Evolutionary conservation across 352 stramenopile species (phyloP).

Genomic region (Globisporangium rhizosaccharum): DNA sequence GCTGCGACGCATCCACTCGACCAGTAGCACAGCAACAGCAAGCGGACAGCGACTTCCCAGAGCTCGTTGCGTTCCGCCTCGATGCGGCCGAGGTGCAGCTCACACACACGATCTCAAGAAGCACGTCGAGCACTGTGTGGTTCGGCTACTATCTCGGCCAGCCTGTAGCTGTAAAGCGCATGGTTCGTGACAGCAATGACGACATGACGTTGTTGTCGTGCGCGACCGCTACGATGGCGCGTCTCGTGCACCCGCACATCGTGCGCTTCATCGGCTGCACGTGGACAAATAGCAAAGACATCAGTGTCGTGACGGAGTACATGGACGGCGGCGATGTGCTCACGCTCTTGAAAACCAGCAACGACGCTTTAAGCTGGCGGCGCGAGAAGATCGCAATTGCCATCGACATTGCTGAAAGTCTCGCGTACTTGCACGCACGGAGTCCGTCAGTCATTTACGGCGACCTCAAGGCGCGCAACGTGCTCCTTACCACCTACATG

Average conservation of each 20-base stretch:
- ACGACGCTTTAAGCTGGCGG: slow-evolving; percentile 17
- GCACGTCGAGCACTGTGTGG: slow-evolving; percentile 79
- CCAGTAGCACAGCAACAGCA: neutral
- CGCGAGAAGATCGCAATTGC: slow-evolving; percentile 83
- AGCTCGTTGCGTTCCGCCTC: slow-evolving; percentile 62
- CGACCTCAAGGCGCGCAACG: neutral
- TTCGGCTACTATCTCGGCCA: slow-evolving; percentile 83
- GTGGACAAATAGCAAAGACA: neutral
- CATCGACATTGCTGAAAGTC: slow-evolving; percentile 71
- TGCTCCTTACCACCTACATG: slow-evolving; percentile 44
- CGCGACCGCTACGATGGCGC: slow-evolving; percentile 82
- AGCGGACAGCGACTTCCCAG: slow-evolving; percentile 57
- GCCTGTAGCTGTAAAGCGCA: slow-evolving; percentile 80
- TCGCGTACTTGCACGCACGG: slow-evolving; percentile 65
- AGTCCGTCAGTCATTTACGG: neutral
- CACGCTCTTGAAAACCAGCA: neutral
- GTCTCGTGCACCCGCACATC: slow-evolving; percentile 74
- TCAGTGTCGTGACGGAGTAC: neutral
- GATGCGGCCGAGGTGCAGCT: slow-evolving; percentile 78
- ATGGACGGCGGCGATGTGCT: neutral
- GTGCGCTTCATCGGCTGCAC: slow-evolving; percentile 83
- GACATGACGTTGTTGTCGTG: slow-evolving; percentile 62
- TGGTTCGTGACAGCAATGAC: slow-evolving; percentile 71
- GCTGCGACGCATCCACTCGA: neutral
- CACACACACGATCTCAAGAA: slow-evolving; percentile 74